These are phyloP conservation scores for Cicer arietinum DNA, from an alignment of 306 rosid species.

Conservation along the genomic window DNA sequence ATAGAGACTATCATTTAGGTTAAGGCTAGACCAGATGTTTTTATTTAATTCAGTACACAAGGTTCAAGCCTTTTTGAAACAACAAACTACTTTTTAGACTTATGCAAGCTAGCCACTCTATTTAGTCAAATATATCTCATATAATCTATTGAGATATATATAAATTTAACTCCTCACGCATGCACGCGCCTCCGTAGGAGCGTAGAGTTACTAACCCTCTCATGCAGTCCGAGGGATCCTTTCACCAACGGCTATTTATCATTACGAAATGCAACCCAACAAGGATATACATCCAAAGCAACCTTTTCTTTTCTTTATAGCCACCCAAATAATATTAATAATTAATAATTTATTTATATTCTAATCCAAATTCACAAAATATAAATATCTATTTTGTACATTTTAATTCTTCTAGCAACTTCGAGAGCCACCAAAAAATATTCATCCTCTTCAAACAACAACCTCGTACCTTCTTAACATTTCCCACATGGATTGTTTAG, in stretches of 20 bases:
- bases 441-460: background rate
- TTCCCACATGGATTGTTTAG: conserved; percentile 75
- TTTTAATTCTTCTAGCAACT: background rate
- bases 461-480: conserved; percentile 20
- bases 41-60: no score
- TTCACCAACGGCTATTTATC: conserved; percentile 52
- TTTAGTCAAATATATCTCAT: no score
- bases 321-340: conserved; percentile 31
- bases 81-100: no score
- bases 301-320: conserved; percentile 39
- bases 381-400: background rate
- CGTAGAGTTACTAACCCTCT: background rate
- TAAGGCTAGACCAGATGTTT: no score
- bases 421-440: background rate
- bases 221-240: conserved; percentile 38
- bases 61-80: no score
- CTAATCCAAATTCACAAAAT: background rate
- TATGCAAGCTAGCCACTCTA: background rate
- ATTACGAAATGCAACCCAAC: conserved; percentile 5
- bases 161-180: background rate
- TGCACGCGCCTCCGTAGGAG: conserved; percentile 34
- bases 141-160: no score
- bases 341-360: background rate
- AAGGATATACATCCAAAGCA: conserved; percentile 28
- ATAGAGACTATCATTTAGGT: no score